Base-by-base conservation (phyloP, 106 monocot genomes). In the Alisma plantagoaquatica region DNA sequence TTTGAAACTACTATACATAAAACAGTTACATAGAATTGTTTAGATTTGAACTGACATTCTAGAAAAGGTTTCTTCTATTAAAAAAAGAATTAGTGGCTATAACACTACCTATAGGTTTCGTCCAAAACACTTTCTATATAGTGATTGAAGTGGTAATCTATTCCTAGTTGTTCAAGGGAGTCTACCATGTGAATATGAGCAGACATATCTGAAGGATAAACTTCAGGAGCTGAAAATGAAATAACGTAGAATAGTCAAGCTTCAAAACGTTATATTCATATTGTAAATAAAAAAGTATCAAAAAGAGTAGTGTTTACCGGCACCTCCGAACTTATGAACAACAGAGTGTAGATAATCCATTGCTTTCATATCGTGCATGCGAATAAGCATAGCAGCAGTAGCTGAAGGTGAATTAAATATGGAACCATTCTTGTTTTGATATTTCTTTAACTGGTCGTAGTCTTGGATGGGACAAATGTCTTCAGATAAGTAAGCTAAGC, bases 351-450 rank as follows among this genome's bases (percentile, higher is more conserved):
- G 59, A 42, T 96, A 96, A 16, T 73, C 49, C 17, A 81, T 48
- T 46, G 78, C 70, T 69, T 78, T 84, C 8, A 42, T 64, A 75
- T 89, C 64, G 41, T 58, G 29, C 49, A 41, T 2, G 53, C 74
- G 68, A 43, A 24, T 45, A 24, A 89, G 20, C 57, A 69, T 70
- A 69, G 70, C 77, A 74, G 89, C 84, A 45, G 94, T 96, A 22
- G 88, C 61, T 14, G 94, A 78, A 46, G 94, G 94, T 29, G 84
- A 89, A 54, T 89, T 84, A 62, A 96, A 84, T 20, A 96, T 52
- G 23, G 94, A 96, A 38, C 94, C 94, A 66, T 96, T 84, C 57
- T 51, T 69, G 60, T 68, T 69, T 53, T 89, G 94, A 70, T 62
- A 89, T 53, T 72, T 96, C 67, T n/a, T n/a, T n/a, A n/a, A n/a